Base-by-base conservation (phyloP, 1,139 yeast genomes). In the Protomyces macrosporus region DNA sequence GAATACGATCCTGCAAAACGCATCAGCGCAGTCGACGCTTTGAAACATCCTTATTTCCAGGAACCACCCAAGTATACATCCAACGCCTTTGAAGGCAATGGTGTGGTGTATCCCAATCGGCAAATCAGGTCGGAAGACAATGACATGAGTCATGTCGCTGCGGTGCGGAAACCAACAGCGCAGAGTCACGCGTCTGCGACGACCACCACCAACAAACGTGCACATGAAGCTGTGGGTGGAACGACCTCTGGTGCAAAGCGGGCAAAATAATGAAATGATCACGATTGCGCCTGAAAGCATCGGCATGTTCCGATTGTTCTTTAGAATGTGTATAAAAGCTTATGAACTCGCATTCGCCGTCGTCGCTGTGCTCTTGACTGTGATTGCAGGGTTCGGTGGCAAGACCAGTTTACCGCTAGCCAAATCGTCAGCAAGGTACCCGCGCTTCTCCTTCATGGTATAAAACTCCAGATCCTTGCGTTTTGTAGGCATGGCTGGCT, bases 401-500 rank as follows among this genome's bases (percentile, higher is more conserved):
- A 42, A 30, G 30, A 42, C 48, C n/a, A 42, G 16, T 30, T 42
- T 42, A 32, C 48, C 48, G 32, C 48, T 42, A 5, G 48, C 48
- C 32, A 42, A 9, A 32, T 50, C 74, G 68, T 53, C 76, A 12
- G 71, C 76, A 70, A 91, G 77, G 73, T 89, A 91, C 3, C 98
- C 98, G 69, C 90, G 82, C 72, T 84, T 85, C 45, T 80, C 85
- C 5, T 82, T 81, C 73, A 84, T 82, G 55, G 93, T 83, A 76
- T 93, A 93, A 75, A 80, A 90, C 67, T 83, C 84, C 67, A 93
- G 85, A 71, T 87, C 90, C 77, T 89, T 86, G 75, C 89, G 84
- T 70, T 83, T 85, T 6, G 86, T 87, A 33, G 98, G 98, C 75
- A 91, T 83, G 3, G 98, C 95, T 62, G 84, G 85, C 68, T 90